Evolutionary conservation across 176 grass and related monocot species (phyloP).

Genomic region (Phyllostachys edulis): DNA sequence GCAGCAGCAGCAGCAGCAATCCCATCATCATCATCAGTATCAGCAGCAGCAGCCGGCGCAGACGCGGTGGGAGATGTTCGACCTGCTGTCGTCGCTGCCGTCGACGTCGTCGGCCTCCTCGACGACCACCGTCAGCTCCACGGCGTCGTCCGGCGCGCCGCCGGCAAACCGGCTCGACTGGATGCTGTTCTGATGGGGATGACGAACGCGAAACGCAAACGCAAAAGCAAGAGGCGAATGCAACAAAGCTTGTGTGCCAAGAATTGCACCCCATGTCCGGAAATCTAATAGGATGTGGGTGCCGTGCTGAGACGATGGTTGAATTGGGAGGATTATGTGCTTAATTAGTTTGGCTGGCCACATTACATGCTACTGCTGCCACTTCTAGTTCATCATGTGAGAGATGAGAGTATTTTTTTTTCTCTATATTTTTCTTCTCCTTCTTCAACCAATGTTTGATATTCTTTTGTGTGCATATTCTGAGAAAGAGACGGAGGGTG

Average conservation of each 20-base stretch:
- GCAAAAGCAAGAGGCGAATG: conserved; percentile 2
- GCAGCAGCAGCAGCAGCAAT: conserved; percentile 13
- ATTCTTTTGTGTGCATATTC: conserved; percentile 93
- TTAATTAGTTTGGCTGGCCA: conserved; percentile 26
- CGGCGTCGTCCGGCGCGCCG: conserved; percentile 45
- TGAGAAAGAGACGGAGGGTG: conserved; percentile 24
- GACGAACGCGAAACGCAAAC: conserved; percentile 2
- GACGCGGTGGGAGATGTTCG: conserved; percentile 74
- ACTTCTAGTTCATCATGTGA: conserved; percentile 44
- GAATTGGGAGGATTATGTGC: conserved; percentile 26
- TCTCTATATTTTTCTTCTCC: conserved; percentile 6
- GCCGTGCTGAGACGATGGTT: conserved; percentile 10
- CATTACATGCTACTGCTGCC: conserved; percentile 2
- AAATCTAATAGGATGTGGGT: neutral
- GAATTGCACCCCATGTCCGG: conserved; percentile 46
- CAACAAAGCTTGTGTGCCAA: conserved; percentile 39
- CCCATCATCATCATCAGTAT: neutral
- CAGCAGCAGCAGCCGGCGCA: conserved; percentile 26
- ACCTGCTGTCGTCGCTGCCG: conserved; percentile 72
- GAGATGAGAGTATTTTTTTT: conserved; percentile 34
- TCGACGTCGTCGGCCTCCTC: conserved; percentile 65
- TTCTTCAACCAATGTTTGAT: conserved; percentile 52
- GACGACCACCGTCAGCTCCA: conserved; percentile 59
- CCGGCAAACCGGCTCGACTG: conserved; percentile 61
- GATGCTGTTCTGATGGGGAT: conserved; percentile 56